These are phyloP conservation scores for Elsinoe ampelina DNA, from an alignment of 2,329 filamentous ascomycete genomes.

Conservation along the genomic window DNA sequence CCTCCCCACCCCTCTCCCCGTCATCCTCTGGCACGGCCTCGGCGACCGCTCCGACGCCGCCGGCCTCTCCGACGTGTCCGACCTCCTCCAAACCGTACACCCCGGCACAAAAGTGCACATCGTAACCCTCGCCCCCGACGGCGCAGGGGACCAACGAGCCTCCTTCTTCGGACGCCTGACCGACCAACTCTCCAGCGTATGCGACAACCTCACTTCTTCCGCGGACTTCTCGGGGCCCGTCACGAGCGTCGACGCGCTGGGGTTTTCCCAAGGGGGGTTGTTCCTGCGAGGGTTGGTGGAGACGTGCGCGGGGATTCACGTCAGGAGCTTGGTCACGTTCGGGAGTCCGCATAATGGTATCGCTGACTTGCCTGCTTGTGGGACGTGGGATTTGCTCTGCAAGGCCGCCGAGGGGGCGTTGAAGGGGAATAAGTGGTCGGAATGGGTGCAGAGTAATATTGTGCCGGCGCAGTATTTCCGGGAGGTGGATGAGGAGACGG, in stretches of 20 bases:
- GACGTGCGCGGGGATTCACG: conserved; percentile 76
- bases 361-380: conserved; percentile 67
- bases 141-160: conserved; percentile 62
- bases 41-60: conserved; percentile 67
- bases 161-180: conserved; percentile 90
- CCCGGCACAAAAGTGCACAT: conserved; percentile 79
- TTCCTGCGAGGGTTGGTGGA: conserved; percentile 89
- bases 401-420: conserved; percentile 69
- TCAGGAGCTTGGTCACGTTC: conserved; percentile 76
- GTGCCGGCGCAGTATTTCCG: conserved; percentile 96
- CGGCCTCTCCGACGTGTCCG: conserved; percentile 61
- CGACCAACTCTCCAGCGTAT: conserved; percentile 65
- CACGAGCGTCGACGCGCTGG: conserved; percentile 65
- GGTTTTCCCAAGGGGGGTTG: conserved; percentile 92
- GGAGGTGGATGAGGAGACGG: conserved; percentile 52
- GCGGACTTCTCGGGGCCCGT: conserved; percentile 50
- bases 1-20: conserved; percentile 54
- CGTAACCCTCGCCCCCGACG: conserved; percentile 60
- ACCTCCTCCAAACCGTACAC: conserved; percentile 62
- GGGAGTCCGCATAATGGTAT: conserved; percentile 93
- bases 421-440: conserved; percentile 69
- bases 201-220: conserved; percentile 63
- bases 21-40: conserved; percentile 92
- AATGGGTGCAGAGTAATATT: conserved; percentile 65
- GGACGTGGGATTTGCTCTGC: conserved; percentile 66